Percentiles rank a stretch among this genome's conserved stretches.
Evolutionary conservation across 169 alveolate species (phyloP).

Genomic region (Plasmodium gallinaceum): DNA sequence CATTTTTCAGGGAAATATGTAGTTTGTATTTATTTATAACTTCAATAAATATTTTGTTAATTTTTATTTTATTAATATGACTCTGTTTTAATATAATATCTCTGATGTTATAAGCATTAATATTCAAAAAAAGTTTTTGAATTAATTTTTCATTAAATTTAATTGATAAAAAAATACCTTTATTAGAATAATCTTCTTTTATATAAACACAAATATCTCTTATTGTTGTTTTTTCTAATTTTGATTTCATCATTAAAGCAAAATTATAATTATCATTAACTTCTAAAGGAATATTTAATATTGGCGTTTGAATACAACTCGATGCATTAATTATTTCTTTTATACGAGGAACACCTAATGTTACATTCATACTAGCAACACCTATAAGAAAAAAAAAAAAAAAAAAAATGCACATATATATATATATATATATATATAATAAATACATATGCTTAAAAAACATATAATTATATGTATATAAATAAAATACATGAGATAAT

Average conservation of each 20-base stretch:
- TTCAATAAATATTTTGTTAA: conserved; percentile 83
- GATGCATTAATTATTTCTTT: conserved; percentile 99
- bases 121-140: conserved; percentile 87
- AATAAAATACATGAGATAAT: not conserved
- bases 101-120: conserved; percentile 89
- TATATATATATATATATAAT: not conserved
- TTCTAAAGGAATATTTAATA: conserved; percentile 92
- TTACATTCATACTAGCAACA: conserved; percentile 98
- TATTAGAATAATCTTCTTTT: conserved; percentile 93
- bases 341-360: conserved; percentile 99
- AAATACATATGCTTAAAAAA: not conserved
- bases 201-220: conserved; percentile 89
- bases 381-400: conserved; percentile 82
- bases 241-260: conserved; percentile 93
- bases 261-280: conserved; percentile 79
- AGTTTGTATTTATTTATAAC: conserved; percentile 83
- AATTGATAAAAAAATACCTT: conserved; percentile 92
- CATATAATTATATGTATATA: not conserved
- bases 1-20: conserved; percentile 80
- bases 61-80: conserved; percentile 88
- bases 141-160: conserved; percentile 91
- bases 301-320: conserved; percentile 96
- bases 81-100: conserved; percentile 89
- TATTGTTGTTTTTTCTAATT: conserved; percentile 91
- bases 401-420: not conserved